Percentiles rank a stretch among this genome's conserved stretches.
Evolutionary conservation across 2,329 filamentous ascomycete species (phyloP).

Genomic region (Hypoxylon sp.): DNA sequence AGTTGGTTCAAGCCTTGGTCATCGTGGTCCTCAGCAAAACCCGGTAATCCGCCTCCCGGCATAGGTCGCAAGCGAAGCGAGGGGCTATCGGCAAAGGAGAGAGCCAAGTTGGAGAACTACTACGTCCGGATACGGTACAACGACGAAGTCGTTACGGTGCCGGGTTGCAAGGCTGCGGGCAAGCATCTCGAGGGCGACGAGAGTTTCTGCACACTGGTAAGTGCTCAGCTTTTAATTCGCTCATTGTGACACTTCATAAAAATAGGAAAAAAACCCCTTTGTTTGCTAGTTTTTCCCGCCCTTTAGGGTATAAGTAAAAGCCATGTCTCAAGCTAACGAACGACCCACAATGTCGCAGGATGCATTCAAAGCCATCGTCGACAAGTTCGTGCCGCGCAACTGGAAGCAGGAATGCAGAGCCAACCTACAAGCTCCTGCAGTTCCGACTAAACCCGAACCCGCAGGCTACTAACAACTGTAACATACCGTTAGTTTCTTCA

Average conservation of each 20-base stretch:
- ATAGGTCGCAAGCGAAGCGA: slow-evolving; percentile 74
- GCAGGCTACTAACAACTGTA: slow-evolving; percentile 62
- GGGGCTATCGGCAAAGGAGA: slow-evolving; percentile 71
- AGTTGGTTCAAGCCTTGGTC: slow-evolving; percentile 57
- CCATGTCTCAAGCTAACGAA: slow-evolving; percentile 10
- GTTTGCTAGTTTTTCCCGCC: background rate
- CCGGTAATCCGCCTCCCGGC: slow-evolving; percentile 57
- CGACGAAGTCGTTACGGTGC: slow-evolving; percentile 83
- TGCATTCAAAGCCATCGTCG: slow-evolving; percentile 92
- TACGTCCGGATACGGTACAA: slow-evolving; percentile 95
- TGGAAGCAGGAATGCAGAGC: slow-evolving; percentile 75
- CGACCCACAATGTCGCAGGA: slow-evolving; percentile 63
- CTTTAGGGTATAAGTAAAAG: background rate
- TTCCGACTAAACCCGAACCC: slow-evolving; percentile 66
- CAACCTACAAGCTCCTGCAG: slow-evolving; percentile 61
- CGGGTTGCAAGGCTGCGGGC: slow-evolving; percentile 81
- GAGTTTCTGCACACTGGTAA: slow-evolving; percentile 89
- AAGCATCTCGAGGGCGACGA: slow-evolving; percentile 91
- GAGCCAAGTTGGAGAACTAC: slow-evolving; percentile 76
- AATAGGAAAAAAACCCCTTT: background rate
- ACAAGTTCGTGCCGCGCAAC: slow-evolving; percentile 86
- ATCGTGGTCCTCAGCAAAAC: slow-evolving; percentile 44
- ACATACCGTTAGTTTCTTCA: background rate
- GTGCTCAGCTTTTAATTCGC: slow-evolving; percentile 50
- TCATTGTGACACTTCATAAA: background rate